Base-by-base conservation (phyloP, 2,329 filamentous ascomycete genomes). In the Fusarium acutatum region DNA sequence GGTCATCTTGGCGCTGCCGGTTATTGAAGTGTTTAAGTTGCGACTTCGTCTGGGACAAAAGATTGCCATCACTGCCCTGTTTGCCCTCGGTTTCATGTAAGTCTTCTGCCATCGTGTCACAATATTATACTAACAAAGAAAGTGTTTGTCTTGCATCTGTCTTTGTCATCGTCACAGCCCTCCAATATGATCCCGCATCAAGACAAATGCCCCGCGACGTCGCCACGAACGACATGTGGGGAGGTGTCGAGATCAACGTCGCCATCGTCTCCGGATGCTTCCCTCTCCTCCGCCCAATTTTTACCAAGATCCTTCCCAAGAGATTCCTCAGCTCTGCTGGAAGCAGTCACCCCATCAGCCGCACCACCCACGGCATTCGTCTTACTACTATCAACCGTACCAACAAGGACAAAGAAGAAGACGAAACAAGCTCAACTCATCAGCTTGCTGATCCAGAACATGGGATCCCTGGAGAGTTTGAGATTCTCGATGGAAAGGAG, bases 11-110 rank as follows among this genome's bases (percentile, higher is more conserved):
- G 60, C 67, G 2, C 61, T 83, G 8, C 81, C 81, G 0, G 54
- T 80, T 1, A 65, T 81, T 24, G 79, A 83, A 66, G 77, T 83
- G 0, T 71, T 75, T 12, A 79, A 79, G 26, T 71, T 83, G 12
- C 67, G 77, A 20, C 73, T 82, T 15, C 78, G 73, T 0, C 59
- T 73, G 2, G 69, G 73, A 4, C 80, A 81, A 37, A 81, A 80
- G 46, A 63, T 79, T 30, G 79, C 77, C 0, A 75, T 81, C 13
- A 72, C 69, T 10, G 75, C 75, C 4, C 70, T 81, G 5, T 81
- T 81, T 44, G 57, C 78, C 3, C 69, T 80, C 26, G 80, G 80
- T 10, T 69, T 74, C 12, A 59, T 81, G 79, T 80, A 70, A 38
- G 80, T 52, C 3, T 37, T 13, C 4, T 5, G 8, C 1, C 13